Evolutionary conservation across 345 rosid species (phyloP), one percentile per base, ranked within the genome.

Genomic region (Acer yangbiense): DNA sequence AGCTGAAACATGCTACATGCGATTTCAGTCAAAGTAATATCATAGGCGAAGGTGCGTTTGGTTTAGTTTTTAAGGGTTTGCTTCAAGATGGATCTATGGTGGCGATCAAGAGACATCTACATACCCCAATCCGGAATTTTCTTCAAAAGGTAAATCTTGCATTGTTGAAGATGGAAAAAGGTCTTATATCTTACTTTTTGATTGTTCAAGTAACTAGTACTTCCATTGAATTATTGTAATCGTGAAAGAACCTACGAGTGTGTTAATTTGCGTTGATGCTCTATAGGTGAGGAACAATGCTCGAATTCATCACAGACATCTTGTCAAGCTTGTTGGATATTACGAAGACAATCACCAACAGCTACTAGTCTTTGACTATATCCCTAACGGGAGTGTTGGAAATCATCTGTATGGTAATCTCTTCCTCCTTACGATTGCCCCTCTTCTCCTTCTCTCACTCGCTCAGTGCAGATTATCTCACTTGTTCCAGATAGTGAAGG

Each of bases 11-110:
- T 44, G 90, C 90, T 73, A 87, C 90, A 65, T n/a, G 9, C 55
- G 72, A 81, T 74, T 87, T 87, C 81, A 74, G 83, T 78, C 81
- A 61, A n/a, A 87, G 78, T 68, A 85, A 83, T 50, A 74, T 87
- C 76, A 82, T 87, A 17, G 88, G 90, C 44, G 88, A 85, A 81
- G 87, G 88, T 23, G 61, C 72, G 65, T 85, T 83, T 7, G 88
- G 90, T 62, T 72, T 83, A 55, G 88, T 80, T 39, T 83, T 83
- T 39, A 85, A 83, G 74, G 90, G 88, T 64, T 54, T 87, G 66
- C 90, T 85, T 75, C 87, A 74, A 66, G 85, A 87, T 75, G 88
- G 90, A 67, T 78, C 90, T 46, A 74, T 85, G 21, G 88, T 85
- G 23, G 87, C 85, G 18, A 82, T 87, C 76, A 87, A 87, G 83